Percentiles rank a stretch among this genome's conserved stretches.
Evolutionary conservation across 306 rosid genomes (phyloP).

Genomic region (Pyrus communis): DNA sequence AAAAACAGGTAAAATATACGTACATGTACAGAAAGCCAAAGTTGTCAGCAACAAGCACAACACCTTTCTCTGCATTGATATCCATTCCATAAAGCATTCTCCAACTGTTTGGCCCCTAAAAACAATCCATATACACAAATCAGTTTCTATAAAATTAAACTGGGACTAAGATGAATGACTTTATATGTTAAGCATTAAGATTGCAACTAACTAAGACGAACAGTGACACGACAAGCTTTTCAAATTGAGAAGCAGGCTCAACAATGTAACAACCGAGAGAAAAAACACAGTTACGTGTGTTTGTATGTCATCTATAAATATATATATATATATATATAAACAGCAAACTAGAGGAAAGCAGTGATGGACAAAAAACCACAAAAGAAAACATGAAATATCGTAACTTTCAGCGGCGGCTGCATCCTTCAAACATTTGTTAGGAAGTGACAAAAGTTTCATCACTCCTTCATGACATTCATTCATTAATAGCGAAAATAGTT

Average conservation of each 20-base stretch:
- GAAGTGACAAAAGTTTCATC: background rate
- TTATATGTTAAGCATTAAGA: background rate
- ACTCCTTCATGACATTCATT: background rate
- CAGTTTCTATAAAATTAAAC: background rate
- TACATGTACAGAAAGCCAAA: slow-evolving; percentile 73
- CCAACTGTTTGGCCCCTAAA: slow-evolving; percentile 69
- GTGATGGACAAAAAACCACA: background rate
- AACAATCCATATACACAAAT: background rate
- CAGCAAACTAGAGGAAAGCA: no score
- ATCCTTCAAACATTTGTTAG: background rate
- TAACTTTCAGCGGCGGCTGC: background rate
- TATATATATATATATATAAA: no score
- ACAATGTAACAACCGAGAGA: background rate
- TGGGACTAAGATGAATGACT: background rate
- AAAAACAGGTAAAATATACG: slow-evolving; percentile 20
- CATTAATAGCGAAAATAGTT: background rate
- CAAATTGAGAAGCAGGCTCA: background rate
- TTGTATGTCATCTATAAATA: no score
- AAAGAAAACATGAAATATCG: background rate
- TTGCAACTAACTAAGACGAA: background rate
- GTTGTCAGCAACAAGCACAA: slow-evolving; percentile 75
- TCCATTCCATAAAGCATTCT: slow-evolving; percentile 98
- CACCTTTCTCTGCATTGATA: slow-evolving; percentile 65
- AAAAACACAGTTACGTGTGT: background rate
- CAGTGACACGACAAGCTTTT: background rate